Base-by-base conservation (phyloP, 495 filamentous ascomycete species). In the Viridothelium virens region DNA sequence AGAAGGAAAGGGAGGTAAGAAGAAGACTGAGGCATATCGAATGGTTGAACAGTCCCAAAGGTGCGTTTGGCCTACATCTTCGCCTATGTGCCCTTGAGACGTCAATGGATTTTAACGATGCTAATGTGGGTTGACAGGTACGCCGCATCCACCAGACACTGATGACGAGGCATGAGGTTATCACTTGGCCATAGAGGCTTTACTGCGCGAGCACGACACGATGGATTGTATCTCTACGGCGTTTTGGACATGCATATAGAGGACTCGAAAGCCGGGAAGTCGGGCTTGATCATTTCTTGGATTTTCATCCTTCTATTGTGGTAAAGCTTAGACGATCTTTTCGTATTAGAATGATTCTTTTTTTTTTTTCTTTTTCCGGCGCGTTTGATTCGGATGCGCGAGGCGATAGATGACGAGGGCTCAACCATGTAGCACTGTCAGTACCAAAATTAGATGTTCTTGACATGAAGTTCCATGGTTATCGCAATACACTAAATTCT, bases 11-110 rank as follows among this genome's bases (percentile, higher is more conserved):
- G 2, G 95, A 98, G 76, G 87, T 87, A 37, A 83, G 94, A 68
- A 84, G 93, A 66, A 82, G 93, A 74, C 79, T 98, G 78, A 89
- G 94, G 74, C 91, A 97, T 77, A 92, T 98, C 69, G 93, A 97
- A 77, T 98, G 95, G 92, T 78, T 89, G 67, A 92, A 88, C 74
- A 85, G 80, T 69, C 79, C 81, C 1, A 83, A 82, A 66, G 74
- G 70, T 59, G 25, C 10, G 53, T 59, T 34, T 36, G 25, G 25
- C 25, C 18, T 3, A 31, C 14, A 9, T 59, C 2, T 38, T 61
- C 41, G 14, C 33, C 64, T 9, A 1, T 36, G 9, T 61, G 61
- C 67, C 62, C 56, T 50, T n/a, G 61, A 69, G 25, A 9, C 14
- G 31, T 38, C 25, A 31, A 33, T 56, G 2, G 31, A 33, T 7